Base-by-base conservation (phyloP, 2,329 filamentous ascomycete species). In the Calycina marina region DNA sequence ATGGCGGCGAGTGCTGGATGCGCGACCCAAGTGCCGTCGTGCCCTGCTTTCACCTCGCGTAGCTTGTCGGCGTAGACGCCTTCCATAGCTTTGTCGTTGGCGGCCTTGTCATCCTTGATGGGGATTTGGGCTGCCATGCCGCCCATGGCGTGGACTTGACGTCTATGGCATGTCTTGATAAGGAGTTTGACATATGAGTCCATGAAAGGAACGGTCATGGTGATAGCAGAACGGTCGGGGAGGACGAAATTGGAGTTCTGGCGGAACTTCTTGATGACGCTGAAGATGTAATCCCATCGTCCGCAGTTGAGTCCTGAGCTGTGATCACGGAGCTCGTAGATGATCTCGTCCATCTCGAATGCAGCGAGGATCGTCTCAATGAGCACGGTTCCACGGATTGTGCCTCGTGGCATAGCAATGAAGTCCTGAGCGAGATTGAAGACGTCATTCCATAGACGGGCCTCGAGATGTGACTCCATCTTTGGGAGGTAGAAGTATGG, bases 311-410 rank as follows among this genome's bases (percentile, higher is more conserved):
- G 73, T 29, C 90, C 90, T 5, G 88, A 80, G 57, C 78, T 88
- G 67, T 98, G 90, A 55, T 96, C 88, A 39, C 90, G 80, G 46
- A 98, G 77, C 65, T 96, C 90, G 60, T 94, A 98, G 62, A 98
- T 96, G 61, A 98, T 96, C 74, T 98, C 90, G 51, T 98, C 90
- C 90, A 98, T 98, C 69, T 98, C 90, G 52, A 98, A 98, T 11
- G 88, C 90, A 25, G 90, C 90, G 26, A 88, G 71, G 57, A 98
- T 96, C 35, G 90, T 96, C 71, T 98, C 90, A 52, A 98, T 96
- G 48, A 98, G 65, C 24, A 96, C 88, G 3, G 90, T 98, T 40
- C 72, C 90, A 48, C 90, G 80, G 59, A 96, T 93, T 34, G 85
- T 96, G 34, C 90, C 90, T 38, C 90, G 73, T 34, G 72, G 72